Base-by-base conservation (phyloP, 768 basidiomycete genomes). In the Tricholomella constricta region DNA sequence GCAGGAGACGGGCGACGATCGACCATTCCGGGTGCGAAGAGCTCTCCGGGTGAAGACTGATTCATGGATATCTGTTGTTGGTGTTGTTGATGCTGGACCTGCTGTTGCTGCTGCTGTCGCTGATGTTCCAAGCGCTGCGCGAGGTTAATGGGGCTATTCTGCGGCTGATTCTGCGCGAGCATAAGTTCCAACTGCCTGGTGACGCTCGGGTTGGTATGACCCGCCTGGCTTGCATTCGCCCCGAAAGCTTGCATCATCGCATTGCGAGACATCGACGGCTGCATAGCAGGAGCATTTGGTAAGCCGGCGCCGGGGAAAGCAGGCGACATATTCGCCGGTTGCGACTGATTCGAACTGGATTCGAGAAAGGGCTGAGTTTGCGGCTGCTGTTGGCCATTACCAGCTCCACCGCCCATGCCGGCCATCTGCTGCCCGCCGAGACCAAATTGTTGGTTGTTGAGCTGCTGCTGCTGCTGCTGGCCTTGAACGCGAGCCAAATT, bases 1-100 rank as follows among this genome's bases (percentile, higher is more conserved):
- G 75, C 72, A 15, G 79, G 84, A 25, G 80, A 80, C 5, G 78
- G 72, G 9, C 77, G 80, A 31, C 78, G 76, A 61, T 83, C 72
- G 23, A 70, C 74, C 67, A 80, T 72, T 22, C 70, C 71, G n/a
- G 79, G 69, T 7, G 80, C 66, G 19, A 76, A 60, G 62, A 84
- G 83, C 59, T 80, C 74, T 50, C 83, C 82, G 19, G 68, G 56
- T 8, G 72, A 60, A 19, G 72, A 57, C 54, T 76, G 79, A 51
- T 70, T 76, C 55, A 75, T 66, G 32, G 75, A 52, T 57, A 61
- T 45, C 9, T 69, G 61, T 53, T 64, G 64, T 43, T 65, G 61
- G 32, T 57, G 56, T 25, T 60, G 55, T 23, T 49, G 58, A 14
- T 51, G 46, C 32, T 60, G 59, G 15, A 43, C 62, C 36, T 60